Percentiles rank a stretch among this genome's conserved stretches.
phyloP scores from a whole-genome alignment of 164 flowering plant genomes.

The Aristolochia californica region DNA sequence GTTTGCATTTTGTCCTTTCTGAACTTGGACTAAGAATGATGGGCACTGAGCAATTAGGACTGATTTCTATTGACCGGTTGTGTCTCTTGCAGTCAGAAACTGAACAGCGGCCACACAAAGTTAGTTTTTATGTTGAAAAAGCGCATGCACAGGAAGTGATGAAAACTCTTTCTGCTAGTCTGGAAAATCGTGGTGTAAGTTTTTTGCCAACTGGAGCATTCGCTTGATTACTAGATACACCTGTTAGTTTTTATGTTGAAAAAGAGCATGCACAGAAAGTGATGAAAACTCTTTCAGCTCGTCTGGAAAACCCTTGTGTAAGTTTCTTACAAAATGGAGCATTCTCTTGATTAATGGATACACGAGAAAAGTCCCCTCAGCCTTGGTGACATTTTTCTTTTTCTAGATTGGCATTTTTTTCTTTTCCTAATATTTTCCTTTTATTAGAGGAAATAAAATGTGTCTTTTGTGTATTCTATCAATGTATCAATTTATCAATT shows the following conservation, averaged over 20 bases:
- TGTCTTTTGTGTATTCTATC: not conserved
- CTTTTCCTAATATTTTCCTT: not conserved
- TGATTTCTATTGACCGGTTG: conserved; percentile 1
- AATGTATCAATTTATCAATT: no score
- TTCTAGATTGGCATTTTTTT: not conserved
- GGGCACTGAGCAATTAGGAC: not conserved
- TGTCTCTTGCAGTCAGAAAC: conserved; percentile 58
- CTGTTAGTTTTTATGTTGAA: conserved; percentile 72
- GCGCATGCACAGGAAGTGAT: conserved; percentile 60
- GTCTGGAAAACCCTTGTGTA: conserved; percentile 73
- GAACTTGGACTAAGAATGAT: not conserved
- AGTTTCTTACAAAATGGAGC: conserved; percentile 10
- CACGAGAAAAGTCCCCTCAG: not conserved
- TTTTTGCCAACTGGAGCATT: no score
- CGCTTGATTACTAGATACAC: no score
- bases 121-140: conserved; percentile 80
- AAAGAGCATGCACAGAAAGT: conserved; percentile 67
- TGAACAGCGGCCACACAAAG: conserved; percentile 88
- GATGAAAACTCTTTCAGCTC: conserved; percentile 43
- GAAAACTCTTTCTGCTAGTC: conserved; percentile 39
- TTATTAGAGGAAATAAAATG: not conserved
- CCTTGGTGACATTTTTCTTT: not conserved
- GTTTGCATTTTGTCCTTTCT: not conserved
- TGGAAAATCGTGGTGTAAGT: no score
- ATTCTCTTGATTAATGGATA: not conserved